These are phyloP conservation scores for Pecoramyces ruminantium DNA, from an alignment of 192 early-diverging fungal genomes.

Conservation along the genomic window DNA sequence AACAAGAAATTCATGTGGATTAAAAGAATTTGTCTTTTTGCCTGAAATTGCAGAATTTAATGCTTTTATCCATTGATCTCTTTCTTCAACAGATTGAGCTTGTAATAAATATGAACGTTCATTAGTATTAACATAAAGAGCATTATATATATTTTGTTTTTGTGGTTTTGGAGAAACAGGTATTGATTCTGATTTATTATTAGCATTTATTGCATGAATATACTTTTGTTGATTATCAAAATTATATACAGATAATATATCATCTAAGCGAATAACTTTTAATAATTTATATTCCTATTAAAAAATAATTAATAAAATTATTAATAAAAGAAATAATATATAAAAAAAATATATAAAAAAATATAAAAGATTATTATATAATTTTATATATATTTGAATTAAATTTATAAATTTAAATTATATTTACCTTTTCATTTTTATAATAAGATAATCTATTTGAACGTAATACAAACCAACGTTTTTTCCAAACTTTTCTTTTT, in stretches of 20 bases:
- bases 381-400: no score
- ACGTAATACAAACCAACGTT: conserved; percentile 69
- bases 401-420: no score
- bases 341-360: no score
- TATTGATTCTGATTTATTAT: neutral
- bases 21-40: neutral
- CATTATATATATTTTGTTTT: conserved; percentile 15
- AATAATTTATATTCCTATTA: neutral
- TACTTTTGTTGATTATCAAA: neutral
- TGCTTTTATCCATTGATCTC: conserved; percentile 42
- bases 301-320: no score
- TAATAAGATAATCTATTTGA: conserved; percentile 66
- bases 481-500: conserved; percentile 60
- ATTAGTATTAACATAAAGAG: conserved; percentile 60
- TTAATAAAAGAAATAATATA: no score
- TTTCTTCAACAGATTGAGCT: conserved; percentile 24
- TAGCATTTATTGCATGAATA: neutral
- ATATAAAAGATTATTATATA: no score
- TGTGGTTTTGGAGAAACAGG: neutral
- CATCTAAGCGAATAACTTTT: neutral
- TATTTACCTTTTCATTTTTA: conserved; percentile 67
- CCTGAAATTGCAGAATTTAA: neutral
- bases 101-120: conserved; percentile 56
- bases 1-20: neutral
- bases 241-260: neutral